Conservation (phyloP, 495 filamentous ascomycete species). For the Hypomontagnella submonticulosa region DNA sequence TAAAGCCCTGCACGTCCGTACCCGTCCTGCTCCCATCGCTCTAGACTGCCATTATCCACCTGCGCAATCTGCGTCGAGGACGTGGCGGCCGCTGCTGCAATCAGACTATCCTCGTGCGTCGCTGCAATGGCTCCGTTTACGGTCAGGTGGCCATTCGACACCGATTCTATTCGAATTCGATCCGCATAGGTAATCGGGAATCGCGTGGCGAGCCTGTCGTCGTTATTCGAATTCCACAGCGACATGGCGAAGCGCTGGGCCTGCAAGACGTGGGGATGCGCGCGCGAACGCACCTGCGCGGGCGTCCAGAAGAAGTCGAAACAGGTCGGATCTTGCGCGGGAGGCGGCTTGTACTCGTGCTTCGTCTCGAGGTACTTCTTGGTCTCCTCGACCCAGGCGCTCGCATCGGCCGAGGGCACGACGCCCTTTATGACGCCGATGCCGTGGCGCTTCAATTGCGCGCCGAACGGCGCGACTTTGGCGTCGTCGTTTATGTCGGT, state of each 20-base stretch:
- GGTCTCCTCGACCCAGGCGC: slow-evolving; percentile 65
- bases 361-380: slow-evolving; percentile 70
- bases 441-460: slow-evolving; percentile 71
- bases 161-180: slow-evolving; percentile 77
- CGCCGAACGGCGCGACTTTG: slow-evolving; percentile 59
- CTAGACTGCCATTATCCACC: slow-evolving; percentile 85
- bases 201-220: slow-evolving; percentile 66
- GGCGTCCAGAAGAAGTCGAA: slow-evolving; percentile 96
- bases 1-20: slow-evolving; percentile 81
- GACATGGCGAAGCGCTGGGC: slow-evolving; percentile 83
- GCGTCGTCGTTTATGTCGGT: slow-evolving; percentile 64
- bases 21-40: slow-evolving; percentile 89
- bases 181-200: slow-evolving; percentile 86
- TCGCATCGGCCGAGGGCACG: slow-evolving; percentile 66
- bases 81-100: slow-evolving; percentile 55
- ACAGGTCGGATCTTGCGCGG: slow-evolving; percentile 73
- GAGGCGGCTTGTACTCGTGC: slow-evolving; percentile 62
- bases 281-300: slow-evolving; percentile 79
- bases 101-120: slow-evolving; percentile 53
- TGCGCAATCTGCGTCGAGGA: slow-evolving; percentile 70
- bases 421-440: slow-evolving; percentile 75
- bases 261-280: slow-evolving; percentile 76
- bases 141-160: slow-evolving; percentile 52
- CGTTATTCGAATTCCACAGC: slow-evolving; percentile 79
- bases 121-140: slow-evolving; percentile 46